Percentiles rank a stretch among this genome's conserved stretches.
Evolutionary conservation across 352 stramenopile genomes (phyloP).

Genomic region (Phytophthora citricola): DNA sequence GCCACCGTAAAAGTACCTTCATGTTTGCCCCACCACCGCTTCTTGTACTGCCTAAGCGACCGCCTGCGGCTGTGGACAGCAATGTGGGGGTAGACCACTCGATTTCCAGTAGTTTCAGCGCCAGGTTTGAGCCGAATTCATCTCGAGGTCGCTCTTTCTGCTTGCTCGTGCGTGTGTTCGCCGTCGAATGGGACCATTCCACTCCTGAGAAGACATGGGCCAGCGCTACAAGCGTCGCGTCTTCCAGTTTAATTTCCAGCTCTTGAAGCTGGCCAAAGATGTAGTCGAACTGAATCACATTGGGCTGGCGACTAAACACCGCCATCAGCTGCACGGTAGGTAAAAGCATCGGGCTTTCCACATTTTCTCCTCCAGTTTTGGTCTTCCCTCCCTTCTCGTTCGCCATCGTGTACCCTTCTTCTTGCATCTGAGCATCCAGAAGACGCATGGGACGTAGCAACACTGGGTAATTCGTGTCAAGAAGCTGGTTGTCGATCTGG

Average conservation of each 20-base stretch:
- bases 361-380: conserved; percentile 8
- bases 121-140: conserved; percentile 56
- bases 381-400: conserved; percentile 29
- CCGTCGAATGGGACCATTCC: conserved; percentile 54
- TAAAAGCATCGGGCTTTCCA: conserved; percentile 50
- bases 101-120: conserved; percentile 58
- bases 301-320: conserved; percentile 68
- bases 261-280: conserved; percentile 89
- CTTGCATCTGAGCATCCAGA: conserved; percentile 70
- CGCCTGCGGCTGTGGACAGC: conserved; percentile 40
- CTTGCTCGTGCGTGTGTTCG: conserved; percentile 34
- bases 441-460: conserved; percentile 76
- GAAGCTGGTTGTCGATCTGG: conserved; percentile 86
- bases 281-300: conserved; percentile 85
- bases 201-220: conserved; percentile 80
- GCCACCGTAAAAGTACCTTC: conserved; percentile 81
- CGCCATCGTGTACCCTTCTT: conserved; percentile 49
- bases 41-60: conserved; percentile 34
- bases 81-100: conserved; percentile 65
- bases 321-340: conserved; percentile 86
- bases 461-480: conserved; percentile 88
- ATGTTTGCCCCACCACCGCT: conserved; percentile 55
- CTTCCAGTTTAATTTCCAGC: conserved; percentile 87
- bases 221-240: conserved; percentile 77
- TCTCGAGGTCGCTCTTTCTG: conserved; percentile 20